A percentile compares a stretch with the other conserved stretches of the same genome.
phyloP scores from a whole-genome alignment of 2,329 filamentous ascomycete species.

The Diaporthe citri region DNA sequence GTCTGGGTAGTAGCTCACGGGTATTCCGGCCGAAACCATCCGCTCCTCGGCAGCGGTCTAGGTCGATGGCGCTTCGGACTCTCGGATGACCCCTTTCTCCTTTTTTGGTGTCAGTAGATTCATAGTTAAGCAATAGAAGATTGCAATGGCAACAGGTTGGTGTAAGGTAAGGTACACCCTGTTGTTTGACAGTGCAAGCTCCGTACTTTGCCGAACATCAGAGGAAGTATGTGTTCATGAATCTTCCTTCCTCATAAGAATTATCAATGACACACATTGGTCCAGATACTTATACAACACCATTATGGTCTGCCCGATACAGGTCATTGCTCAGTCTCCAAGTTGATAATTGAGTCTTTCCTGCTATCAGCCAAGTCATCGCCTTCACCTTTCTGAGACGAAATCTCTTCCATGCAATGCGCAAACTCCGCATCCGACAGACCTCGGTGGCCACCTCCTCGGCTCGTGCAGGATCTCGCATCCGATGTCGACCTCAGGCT shows the following conservation, averaged over 20 bases:
- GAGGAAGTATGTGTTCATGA: background rate
- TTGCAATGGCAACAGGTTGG: background rate
- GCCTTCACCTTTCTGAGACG: background rate
- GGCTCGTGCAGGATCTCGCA: conserved; percentile 1
- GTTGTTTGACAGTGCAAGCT: background rate
- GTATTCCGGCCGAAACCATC: conserved; percentile 13
- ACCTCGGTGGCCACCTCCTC: conserved; percentile 11
- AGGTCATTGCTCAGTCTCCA: background rate
- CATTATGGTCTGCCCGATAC: background rate
- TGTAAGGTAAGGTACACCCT: background rate
- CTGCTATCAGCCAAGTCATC: background rate
- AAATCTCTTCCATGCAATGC: background rate
- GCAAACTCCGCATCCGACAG: conserved; percentile 1
- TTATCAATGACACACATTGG: background rate
- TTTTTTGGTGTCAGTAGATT: background rate
- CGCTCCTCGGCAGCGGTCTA: background rate
- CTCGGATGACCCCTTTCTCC: background rate
- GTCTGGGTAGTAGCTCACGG: background rate
- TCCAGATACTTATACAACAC: background rate
- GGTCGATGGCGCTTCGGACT: background rate
- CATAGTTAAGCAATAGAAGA: background rate
- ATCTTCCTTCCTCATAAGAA: background rate
- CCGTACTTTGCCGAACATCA: background rate
- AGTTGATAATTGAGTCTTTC: conserved; percentile 8
- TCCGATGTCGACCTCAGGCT: conserved; percentile 31